phyloP scores from a whole-genome alignment of 176 grass and related monocot species.

The Chrysopogon serrulatus region DNA sequence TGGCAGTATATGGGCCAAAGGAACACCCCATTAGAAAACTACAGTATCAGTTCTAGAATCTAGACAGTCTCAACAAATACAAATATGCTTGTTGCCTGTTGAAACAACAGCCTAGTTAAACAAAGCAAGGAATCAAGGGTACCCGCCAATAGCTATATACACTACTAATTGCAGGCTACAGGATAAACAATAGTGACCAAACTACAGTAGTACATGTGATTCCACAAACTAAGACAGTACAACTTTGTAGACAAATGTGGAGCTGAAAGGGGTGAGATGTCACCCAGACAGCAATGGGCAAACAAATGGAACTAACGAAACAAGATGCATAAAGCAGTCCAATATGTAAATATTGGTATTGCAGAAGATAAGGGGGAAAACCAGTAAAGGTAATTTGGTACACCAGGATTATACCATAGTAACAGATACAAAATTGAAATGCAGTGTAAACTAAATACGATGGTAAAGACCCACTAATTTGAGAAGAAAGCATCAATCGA shows the following conservation, averaged over 20 bases:
- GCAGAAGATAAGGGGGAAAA: not conserved
- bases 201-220: constrained; percentile 12
- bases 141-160: not conserved
- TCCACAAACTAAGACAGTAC: constrained; percentile 16
- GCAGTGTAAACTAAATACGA: not conserved
- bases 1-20: constrained; percentile 23
- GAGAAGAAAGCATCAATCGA: not conserved
- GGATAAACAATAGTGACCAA: constrained; percentile 29
- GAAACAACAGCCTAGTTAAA: constrained; percentile 30
- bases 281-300: not conserved
- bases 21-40: constrained; percentile 10
- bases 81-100: constrained; percentile 40
- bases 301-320: not conserved
- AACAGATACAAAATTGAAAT: not conserved
- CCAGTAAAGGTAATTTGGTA: not conserved
- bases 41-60: constrained; percentile 5
- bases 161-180: constrained; percentile 6
- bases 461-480: not conserved
- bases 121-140: constrained; percentile 18
- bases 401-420: not conserved
- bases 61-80: constrained; percentile 18
- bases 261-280: constrained; percentile 11
- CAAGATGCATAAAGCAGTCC: not conserved
- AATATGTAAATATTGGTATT: not conserved
- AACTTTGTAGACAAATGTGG: constrained; percentile 15